Evolutionary conservation across 2,329 filamentous ascomycete genomes (phyloP).

Genomic region (Meredithiella fracta): DNA sequence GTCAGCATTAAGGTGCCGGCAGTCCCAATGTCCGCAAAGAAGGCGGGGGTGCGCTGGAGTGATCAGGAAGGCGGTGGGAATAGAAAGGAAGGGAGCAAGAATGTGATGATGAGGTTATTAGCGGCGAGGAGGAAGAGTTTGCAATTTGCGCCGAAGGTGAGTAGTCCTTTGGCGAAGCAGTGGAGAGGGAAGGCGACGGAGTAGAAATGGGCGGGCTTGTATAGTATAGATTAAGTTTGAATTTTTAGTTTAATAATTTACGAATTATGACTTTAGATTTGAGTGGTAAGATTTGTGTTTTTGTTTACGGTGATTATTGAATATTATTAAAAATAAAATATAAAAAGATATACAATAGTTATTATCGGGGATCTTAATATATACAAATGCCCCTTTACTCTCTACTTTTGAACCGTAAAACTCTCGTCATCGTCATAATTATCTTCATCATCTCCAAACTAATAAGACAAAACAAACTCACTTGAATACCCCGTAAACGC

Average conservation of each 20-base stretch:
- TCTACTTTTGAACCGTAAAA: too few species aligned
- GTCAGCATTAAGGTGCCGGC: constrained; percentile 16
- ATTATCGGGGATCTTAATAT: neutral
- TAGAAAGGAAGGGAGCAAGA: constrained; percentile 33
- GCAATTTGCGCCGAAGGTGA: constrained; percentile 60
- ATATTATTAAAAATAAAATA: neutral
- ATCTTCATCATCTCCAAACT: neutral
- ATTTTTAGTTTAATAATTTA: neutral
- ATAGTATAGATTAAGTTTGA: too few species aligned
- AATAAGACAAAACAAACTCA: constrained; percentile 27
- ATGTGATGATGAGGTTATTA: constrained; percentile 46
- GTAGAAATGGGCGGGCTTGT: neutral
- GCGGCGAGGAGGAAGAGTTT: constrained; percentile 60
- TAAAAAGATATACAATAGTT: neutral
- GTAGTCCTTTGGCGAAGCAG: constrained; percentile 49
- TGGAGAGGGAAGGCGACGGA: constrained; percentile 25
- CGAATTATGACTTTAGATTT: neutral
- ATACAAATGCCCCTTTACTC: too few species aligned
- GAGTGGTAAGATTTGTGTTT: neutral
- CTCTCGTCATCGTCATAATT: neutral
- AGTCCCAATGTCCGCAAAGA: constrained; percentile 26
- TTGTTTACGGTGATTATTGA: neutral
- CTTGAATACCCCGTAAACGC: constrained; percentile 54
- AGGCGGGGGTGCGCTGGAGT: neutral
- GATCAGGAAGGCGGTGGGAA: neutral